Conservation (phyloP, 192 early-diverging fungal genomes). For the Thoreauomyces humboldtii region DNA sequence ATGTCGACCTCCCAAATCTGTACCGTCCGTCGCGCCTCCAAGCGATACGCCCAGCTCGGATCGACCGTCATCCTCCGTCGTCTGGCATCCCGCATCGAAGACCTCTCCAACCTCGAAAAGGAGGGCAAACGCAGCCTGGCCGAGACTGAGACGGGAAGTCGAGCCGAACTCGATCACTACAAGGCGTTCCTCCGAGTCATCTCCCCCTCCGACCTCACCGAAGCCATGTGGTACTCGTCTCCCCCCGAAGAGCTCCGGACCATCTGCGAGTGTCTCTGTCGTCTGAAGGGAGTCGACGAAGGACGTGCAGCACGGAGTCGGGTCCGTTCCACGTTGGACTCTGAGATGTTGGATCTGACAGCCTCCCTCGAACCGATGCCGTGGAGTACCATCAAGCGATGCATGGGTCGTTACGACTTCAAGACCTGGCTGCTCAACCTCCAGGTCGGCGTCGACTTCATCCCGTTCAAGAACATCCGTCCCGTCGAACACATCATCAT, state of each 20-base stretch:
- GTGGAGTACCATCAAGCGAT: conserved; percentile 46
- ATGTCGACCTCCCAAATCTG: conserved; percentile 24
- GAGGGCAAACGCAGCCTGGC: background rate
- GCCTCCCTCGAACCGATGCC: conserved; percentile 21
- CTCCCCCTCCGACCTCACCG: conserved; percentile 39
- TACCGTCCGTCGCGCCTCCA: conserved; percentile 29
- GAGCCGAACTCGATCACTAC: conserved; percentile 45
- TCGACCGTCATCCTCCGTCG: conserved; percentile 34
- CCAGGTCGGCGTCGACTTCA: conserved; percentile 34
- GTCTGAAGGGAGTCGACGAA: conserved; percentile 30
- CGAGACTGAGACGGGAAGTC: conserved; percentile 26
- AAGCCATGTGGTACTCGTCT: conserved; percentile 48
- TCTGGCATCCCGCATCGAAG: conserved; percentile 7
- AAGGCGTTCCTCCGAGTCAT: conserved; percentile 38
- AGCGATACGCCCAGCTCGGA: conserved; percentile 28
- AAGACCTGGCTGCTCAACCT: conserved; percentile 48
- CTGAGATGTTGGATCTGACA: background rate
- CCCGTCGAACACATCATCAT: conserved; percentile 53
- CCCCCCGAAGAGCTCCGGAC: conserved; percentile 49
- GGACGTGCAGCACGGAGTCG: background rate
- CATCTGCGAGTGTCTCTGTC: conserved; percentile 53
- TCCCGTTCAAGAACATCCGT: conserved; percentile 33
- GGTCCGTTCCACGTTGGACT: background rate
- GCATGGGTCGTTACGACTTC: conserved; percentile 46
- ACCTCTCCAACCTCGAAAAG: background rate